Base-by-base conservation (phyloP, 78 protist species). In the Guillardia theta region DNA sequence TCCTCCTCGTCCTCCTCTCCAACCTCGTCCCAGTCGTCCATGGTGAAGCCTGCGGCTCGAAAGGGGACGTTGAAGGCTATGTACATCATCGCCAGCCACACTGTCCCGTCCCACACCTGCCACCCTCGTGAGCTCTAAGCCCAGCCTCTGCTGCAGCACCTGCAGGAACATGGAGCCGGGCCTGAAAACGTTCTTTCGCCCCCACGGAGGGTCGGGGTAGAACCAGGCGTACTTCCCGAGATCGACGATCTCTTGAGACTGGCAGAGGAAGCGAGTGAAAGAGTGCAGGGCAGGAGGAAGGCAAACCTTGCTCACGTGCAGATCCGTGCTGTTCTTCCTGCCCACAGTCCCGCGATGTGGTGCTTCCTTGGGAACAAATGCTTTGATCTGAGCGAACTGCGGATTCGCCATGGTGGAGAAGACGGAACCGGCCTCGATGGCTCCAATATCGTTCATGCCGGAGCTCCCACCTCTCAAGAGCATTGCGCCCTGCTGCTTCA, bases 121-220 rank as follows among this genome's bases (percentile, higher is more conserved):
- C 2, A 8, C 70, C 2, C 70, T 9, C 70, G 27, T 30, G 21
- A 8, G 4, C 27, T 58, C 70, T 27, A 8, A 3, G 27, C 70
- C 6, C 27, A 8, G 1, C 39, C 2, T 58, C 70, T 24, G 39
- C 4, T 58, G 1, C 39, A 8, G 70, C 70, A 30, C 70, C 39
- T 30, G 70, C 70, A 6, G 27, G 27, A 30, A 6, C 6, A 58
- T 8, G 39, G 6, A 3, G 39, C 90, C 45, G 44, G 90, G 90
- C 33, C 18, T 12, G 90, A 24, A 43, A n/a, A n/a, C 39, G 45
- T 78, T 36, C 90, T 78, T 78, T 45, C 90, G 90, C 41, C 90
- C 90, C 90, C 90, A 78, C 90, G 90, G 90, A 3, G 90, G 90
- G 3, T 78, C 90, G 6, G 90, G 90, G 48, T 78, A 78, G 48